These are phyloP conservation scores for Ophiobolus disseminans DNA, from an alignment of 2,329 filamentous ascomycete genomes.

Conservation along the genomic window DNA sequence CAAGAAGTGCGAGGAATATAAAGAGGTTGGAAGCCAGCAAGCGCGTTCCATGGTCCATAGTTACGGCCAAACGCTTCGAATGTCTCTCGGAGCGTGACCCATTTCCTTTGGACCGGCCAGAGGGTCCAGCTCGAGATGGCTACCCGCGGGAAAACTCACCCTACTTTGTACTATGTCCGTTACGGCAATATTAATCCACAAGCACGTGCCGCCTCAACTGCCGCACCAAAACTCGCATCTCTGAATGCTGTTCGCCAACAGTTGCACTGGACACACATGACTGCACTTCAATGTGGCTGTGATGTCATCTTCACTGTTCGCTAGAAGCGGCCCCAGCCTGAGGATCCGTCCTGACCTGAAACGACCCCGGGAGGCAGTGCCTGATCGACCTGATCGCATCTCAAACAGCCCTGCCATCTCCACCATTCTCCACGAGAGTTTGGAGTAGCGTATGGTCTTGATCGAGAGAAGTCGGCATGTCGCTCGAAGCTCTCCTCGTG, in stretches of 20 bases:
- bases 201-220: no score
- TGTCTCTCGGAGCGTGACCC: constrained; percentile 22
- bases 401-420: constrained; percentile 4
- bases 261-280: background rate
- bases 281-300: background rate
- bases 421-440: background rate
- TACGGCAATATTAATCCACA: no score
- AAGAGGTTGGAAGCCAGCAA: no score
- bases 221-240: no score
- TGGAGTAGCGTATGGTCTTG: background rate
- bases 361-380: background rate
- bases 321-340: background rate
- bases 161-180: no score
- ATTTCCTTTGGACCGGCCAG: no score
- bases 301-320: constrained; percentile 5
- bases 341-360: background rate
- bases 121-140: constrained; percentile 10
- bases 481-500: background rate
- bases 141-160: constrained; percentile 5
- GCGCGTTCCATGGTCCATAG: no score
- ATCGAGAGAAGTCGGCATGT: no score
- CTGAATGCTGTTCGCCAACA: no score
- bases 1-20: constrained; percentile 12
- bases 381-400: constrained; percentile 5
- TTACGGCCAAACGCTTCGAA: constrained; percentile 20